These are phyloP conservation scores for Arabis alpina DNA, from an alignment of 345 rosid genomes.

Conservation along the genomic window DNA sequence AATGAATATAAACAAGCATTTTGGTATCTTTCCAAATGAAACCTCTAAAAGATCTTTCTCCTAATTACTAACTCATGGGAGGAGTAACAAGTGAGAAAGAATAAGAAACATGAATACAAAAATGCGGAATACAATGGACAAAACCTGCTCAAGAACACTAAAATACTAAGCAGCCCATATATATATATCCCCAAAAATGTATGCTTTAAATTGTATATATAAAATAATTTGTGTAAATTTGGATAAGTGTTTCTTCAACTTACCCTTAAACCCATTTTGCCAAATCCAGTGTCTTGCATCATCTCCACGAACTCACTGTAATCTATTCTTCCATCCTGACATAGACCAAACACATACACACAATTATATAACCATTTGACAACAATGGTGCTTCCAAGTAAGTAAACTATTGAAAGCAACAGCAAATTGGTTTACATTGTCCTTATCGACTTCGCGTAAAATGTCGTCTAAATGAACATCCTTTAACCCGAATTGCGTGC, in stretches of 20 bases:
- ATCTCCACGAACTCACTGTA: slow-evolving; percentile 86
- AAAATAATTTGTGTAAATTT: not conserved
- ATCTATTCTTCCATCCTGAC: slow-evolving; percentile 87
- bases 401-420: not conserved
- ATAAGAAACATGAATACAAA: slow-evolving; percentile 12
- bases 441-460: slow-evolving; percentile 78
- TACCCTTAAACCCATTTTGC: slow-evolving; percentile 41
- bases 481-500: slow-evolving; percentile 72
- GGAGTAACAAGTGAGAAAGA: slow-evolving; percentile 26
- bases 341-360: not conserved
- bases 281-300: slow-evolving; percentile 76
- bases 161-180: slow-evolving; percentile 18
- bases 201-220: not conserved
- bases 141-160: slow-evolving; percentile 38
- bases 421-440: slow-evolving; percentile 54
- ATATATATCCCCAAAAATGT: not conserved
- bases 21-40: slow-evolving; percentile 1
- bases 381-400: slow-evolving; percentile 19
- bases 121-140: slow-evolving; percentile 12
- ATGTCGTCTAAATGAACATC: slow-evolving; percentile 70
- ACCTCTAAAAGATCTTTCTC: slow-evolving; percentile 18
- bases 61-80: slow-evolving; percentile 30
- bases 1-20: not conserved
- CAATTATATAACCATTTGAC: not conserved
- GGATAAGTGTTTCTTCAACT: slow-evolving; percentile 28